A percentile compares a stretch with the other conserved stretches of the same genome.
Evolutionary conservation across 108 stramenopile species (phyloP).

Genomic region (Cyclotella atomus): DNA sequence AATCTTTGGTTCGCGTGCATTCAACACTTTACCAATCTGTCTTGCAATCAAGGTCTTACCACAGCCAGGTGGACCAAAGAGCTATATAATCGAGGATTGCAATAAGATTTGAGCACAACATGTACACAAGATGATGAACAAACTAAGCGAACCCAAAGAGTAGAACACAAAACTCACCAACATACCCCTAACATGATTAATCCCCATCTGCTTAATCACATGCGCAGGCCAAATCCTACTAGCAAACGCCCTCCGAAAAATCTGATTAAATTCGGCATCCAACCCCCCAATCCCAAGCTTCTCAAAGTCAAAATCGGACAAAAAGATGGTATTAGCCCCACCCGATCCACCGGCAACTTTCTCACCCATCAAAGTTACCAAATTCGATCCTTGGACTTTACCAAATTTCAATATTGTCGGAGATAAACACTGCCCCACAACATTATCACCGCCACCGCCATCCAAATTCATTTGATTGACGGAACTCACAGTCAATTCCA

Average conservation of each 20-base stretch:
- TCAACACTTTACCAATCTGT: slow-evolving; percentile 97
- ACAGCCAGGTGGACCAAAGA: slow-evolving; percentile 91
- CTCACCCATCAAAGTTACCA: slow-evolving; percentile 58
- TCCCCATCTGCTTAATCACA: slow-evolving; percentile 96
- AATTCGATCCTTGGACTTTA: slow-evolving; percentile 51
- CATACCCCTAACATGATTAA: slow-evolving; percentile 98
- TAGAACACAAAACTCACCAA: no score
- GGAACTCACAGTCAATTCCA: slow-evolving; percentile 64
- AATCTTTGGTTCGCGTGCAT: slow-evolving; percentile 97
- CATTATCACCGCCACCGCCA: slow-evolving; percentile 4
- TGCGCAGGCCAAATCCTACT: slow-evolving; percentile 95
- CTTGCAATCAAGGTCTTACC: slow-evolving; percentile 99
- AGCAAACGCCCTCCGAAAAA: slow-evolving; percentile 98
- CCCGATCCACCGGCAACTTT: slow-evolving; percentile 72
- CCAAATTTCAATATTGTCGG: slow-evolving; percentile 73
- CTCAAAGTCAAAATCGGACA: slow-evolving; percentile 95
- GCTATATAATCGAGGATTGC: no score
- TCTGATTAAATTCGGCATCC: slow-evolving; percentile 95
- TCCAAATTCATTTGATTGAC: slow-evolving; percentile 55
- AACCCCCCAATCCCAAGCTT: slow-evolving; percentile 98
- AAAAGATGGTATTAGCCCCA: slow-evolving; percentile 81
- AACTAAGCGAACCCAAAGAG: no score
- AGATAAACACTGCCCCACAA: slow-evolving; percentile 66
- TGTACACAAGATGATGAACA: no score
- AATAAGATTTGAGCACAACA: no score